These are phyloP conservation scores for Euphorbia pulcherrima DNA, from an alignment of 345 rosid genomes.

Conservation along the genomic window DNA sequence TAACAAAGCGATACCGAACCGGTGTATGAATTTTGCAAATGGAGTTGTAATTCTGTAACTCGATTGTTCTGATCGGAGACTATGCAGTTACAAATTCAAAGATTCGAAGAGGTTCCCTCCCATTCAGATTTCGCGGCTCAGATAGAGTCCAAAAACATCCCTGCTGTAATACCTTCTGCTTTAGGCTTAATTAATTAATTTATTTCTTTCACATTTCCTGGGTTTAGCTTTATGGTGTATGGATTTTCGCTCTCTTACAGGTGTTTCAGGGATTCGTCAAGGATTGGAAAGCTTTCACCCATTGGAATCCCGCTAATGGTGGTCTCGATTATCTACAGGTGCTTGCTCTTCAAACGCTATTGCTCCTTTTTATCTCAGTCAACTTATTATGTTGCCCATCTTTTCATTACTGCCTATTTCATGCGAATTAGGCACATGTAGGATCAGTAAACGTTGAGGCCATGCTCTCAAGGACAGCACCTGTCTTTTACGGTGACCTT, in stretches of 20 bases:
- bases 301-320: slow-evolving; percentile 63
- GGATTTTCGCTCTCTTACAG: slow-evolving; percentile 24
- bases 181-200: not conserved
- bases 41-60: not conserved
- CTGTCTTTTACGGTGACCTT: slow-evolving; percentile 70
- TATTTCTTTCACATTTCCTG: no score
- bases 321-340: slow-evolving; percentile 83
- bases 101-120: slow-evolving; percentile 48
- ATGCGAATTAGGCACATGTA: slow-evolving; percentile 45
- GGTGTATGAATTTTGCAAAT: not conserved
- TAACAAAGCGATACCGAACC: not conserved
- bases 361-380: not conserved
- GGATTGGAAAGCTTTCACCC: slow-evolving; percentile 58
- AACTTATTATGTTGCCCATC: not conserved
- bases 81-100: slow-evolving; percentile 24
- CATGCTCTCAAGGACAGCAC: slow-evolving; percentile 67
- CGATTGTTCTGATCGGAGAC: slow-evolving; percentile 22
- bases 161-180: slow-evolving; percentile 41
- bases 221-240: not conserved
- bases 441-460: slow-evolving; percentile 71
- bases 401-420: slow-evolving; percentile 1
- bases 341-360: not conserved
- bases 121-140: slow-evolving; percentile 47
- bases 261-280: slow-evolving; percentile 54
- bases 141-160: slow-evolving; percentile 63